Evolutionary conservation across 2,329 filamentous ascomycete species (phyloP).

Genomic region (Colletotrichum brevisporum): DNA sequence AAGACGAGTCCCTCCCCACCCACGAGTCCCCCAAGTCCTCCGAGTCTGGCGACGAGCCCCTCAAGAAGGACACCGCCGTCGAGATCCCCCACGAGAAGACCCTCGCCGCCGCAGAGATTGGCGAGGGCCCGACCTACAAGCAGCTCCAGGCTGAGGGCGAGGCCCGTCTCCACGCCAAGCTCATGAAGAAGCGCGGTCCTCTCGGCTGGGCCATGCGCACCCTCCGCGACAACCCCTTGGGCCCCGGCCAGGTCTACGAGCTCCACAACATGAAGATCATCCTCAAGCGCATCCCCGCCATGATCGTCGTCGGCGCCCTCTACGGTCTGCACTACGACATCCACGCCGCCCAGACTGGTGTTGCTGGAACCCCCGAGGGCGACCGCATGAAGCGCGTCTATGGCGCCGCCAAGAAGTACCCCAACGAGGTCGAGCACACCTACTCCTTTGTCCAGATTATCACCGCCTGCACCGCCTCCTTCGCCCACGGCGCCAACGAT

Average conservation of each 20-base stretch:
- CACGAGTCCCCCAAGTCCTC: conserved; percentile 46
- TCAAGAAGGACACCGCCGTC: conserved; percentile 50
- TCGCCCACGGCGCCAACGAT: conserved; percentile 84
- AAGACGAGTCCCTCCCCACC: conserved; percentile 50
- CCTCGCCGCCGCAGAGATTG: conserved; percentile 58
- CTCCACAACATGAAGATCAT: conserved; percentile 76
- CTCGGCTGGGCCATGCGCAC: conserved; percentile 88
- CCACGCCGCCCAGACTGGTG: conserved; percentile 80
- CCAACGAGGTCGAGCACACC: conserved; percentile 78
- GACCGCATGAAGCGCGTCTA: conserved; percentile 79
- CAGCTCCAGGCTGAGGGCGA: conserved; percentile 71
- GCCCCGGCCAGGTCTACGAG: conserved; percentile 81
- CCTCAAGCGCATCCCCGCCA: conserved; percentile 77
- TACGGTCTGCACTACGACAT: conserved; percentile 89
- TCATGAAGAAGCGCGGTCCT: conserved; percentile 74
- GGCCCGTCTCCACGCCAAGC: conserved; percentile 72
- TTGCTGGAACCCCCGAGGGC: conserved; percentile 80
- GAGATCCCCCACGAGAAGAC: conserved; percentile 49
- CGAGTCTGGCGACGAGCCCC: conserved; percentile 57
- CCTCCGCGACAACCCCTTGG: conserved; percentile 81
- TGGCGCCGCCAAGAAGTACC: conserved; percentile 73
- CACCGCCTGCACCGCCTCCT: conserved; percentile 80
- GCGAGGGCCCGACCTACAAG: conserved; percentile 69
- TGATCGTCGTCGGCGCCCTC: conserved; percentile 72
- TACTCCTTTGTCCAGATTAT: conserved; percentile 78